phyloP scores from a whole-genome alignment of 495 filamentous ascomycete species.

The Penicillium paradoxum region DNA sequence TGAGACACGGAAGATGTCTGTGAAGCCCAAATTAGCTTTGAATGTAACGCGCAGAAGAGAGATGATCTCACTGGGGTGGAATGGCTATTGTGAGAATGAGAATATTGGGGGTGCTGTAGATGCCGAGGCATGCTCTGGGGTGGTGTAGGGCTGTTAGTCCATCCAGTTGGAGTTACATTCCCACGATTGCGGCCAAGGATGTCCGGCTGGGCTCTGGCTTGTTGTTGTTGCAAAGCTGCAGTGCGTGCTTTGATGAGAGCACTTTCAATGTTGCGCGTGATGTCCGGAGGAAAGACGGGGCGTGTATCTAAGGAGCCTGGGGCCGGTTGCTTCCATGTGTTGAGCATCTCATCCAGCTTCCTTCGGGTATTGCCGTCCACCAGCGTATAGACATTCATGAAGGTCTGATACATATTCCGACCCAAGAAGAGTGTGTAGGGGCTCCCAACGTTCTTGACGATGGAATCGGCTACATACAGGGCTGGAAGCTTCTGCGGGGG shows the following conservation, averaged over 20 bases:
- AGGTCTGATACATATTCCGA: constrained; percentile 83
- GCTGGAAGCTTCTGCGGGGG: constrained; percentile 85
- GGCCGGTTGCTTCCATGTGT: constrained; percentile 96
- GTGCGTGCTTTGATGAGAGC: constrained; percentile 85
- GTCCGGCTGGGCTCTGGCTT: constrained; percentile 61
- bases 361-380: constrained; percentile 75
- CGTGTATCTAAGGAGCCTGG: constrained; percentile 81
- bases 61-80: constrained; percentile 28
- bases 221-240: constrained; percentile 64
- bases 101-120: constrained; percentile 24
- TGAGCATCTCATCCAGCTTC: constrained; percentile 94
- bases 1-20: constrained; percentile 36
- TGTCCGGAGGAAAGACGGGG: constrained; percentile 82
- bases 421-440: constrained; percentile 94
- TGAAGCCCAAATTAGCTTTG: not conserved
- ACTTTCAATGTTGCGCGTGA: constrained; percentile 86
- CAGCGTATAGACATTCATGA: constrained; percentile 91
- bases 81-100: constrained; percentile 33
- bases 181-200: constrained; percentile 54
- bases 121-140: constrained; percentile 47
- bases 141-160: constrained; percentile 66
- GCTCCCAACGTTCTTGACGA: constrained; percentile 97
- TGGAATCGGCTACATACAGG: constrained; percentile 95
- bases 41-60: not conserved
- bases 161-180: constrained; percentile 47